Evolutionary conservation across 2,329 filamentous ascomycete species (phyloP), one percentile per base, ranked within the genome.

Genomic region (Diaporthe ampelina): DNA sequence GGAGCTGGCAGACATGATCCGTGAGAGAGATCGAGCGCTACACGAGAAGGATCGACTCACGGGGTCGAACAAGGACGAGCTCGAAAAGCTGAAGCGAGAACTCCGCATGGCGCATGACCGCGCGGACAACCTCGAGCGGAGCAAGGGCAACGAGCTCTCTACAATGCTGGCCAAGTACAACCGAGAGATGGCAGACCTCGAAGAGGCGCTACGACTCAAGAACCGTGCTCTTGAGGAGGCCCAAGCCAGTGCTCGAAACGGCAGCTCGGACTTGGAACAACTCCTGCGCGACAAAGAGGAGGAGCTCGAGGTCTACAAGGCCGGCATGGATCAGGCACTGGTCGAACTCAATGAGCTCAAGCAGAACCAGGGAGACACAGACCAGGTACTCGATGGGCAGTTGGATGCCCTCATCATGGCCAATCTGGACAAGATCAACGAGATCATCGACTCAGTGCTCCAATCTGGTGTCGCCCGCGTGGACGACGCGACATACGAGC

Each of bases 1-100:
- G n/a, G 97, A 99, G 83, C 86, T 99, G 76, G 97, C 97, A 43
- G 95, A 98, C 82, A 98, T 99, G 97, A 99, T 99, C 77, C 91
- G 97, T 57, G 97, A 99, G 86, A 91, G 97, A 78, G 97, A 99
- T 81, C 92, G 97, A 77, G 97, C 97, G 40, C 85, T 98, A 70
- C 95, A 98, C 81, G 97, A 99, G 76, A 95, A 95, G 82, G 97
- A 99, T 81, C 91, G 97, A 72, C 86, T 93, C n/a, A 91, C 88
- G 69, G 97, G 97, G 67, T 94, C 92, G 71, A 95, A 95, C 84
- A 95, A 94, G 80, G 97, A 99, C 74, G 97, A 99, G 82, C 80
- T 98, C 15, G 97, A 99, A 85, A 98, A 97, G 86, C 86, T 98
- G 73, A 97, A 94, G 88, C 93, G 97, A 37, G 97, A 99, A 84